Evolutionary conservation across 2,329 filamentous ascomycete species (phyloP), one percentile per base, ranked within the genome.

Genomic region (Aspergillus fumigatiaffinis): DNA sequence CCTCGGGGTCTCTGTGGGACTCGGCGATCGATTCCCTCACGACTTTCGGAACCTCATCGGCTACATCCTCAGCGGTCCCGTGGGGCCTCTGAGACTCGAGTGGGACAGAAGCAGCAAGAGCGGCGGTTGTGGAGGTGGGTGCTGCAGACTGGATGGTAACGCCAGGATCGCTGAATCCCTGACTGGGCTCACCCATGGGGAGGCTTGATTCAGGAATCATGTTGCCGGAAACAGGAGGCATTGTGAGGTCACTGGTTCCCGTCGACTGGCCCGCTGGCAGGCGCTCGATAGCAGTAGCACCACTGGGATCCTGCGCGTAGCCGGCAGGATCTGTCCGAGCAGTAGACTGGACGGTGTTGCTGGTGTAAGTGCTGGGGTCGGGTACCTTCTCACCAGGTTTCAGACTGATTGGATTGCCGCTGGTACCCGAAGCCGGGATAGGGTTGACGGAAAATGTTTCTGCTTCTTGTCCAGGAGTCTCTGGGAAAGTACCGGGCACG

Each of bases 121-220:
- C 76, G 17, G 78, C 75, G 1, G 79, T 80, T 14, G 78, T 80
- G 3, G 77, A 74, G 14, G 65, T 70, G 1, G 82, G 80, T 14
- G 76, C 81, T 9, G 76, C 76, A 8, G 78, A 87, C 74, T 71
- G 77, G 65, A 75, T 85, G 64, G 65, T 71, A 50, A 78, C 79
- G n/a, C 80, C 82, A 66, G 79, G 82, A 64, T 86, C 81, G 53
- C 77, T 76, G 51, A 76, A 67, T 54, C 72, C 72, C 51, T 68
- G 64, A 21, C 70, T 66, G 3, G 68, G 70, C 42, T 69, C 69
- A 46, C 81, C 82, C 73, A 92, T 87, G 12, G 90, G 89, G 61
- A 94, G 80, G 73, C 88, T 90, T 7, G 90, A 93, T 76, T 95
- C 91, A 20, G 91, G 91, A 62, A 94, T 92, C 72, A 90, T 79